These are phyloP conservation scores for Aspergillus brunneoviolaceus DNA, from an alignment of 2,329 filamentous ascomycete species.

Conservation along the genomic window DNA sequence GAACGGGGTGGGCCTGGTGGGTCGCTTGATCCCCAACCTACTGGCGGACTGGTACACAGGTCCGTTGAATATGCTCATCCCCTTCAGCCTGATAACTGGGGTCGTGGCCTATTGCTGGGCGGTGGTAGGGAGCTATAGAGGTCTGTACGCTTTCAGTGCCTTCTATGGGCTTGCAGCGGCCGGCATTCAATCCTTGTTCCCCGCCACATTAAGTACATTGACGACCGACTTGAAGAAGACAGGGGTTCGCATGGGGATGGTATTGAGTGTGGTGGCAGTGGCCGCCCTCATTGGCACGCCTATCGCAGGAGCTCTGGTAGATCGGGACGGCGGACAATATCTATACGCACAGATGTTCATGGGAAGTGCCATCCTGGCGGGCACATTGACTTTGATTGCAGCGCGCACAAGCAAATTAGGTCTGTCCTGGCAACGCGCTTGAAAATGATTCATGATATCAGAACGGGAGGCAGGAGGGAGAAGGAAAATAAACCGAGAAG, in stretches of 20 bases:
- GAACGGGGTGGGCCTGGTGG: slow-evolving; percentile 62
- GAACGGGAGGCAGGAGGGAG: neutral
- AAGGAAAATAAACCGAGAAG: neutral
- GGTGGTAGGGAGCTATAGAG: slow-evolving; percentile 49
- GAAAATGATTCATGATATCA: slow-evolving; percentile 1
- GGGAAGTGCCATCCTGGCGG: slow-evolving; percentile 46
- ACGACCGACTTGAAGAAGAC: slow-evolving; percentile 54
- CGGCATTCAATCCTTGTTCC: slow-evolving; percentile 66
- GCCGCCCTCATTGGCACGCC: slow-evolving; percentile 56
- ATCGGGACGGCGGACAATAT: slow-evolving; percentile 47
- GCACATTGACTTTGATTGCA: slow-evolving; percentile 42
- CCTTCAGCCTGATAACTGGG: slow-evolving; percentile 46
- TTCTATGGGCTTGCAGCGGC: slow-evolving; percentile 66
- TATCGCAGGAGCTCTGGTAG: slow-evolving; percentile 54
- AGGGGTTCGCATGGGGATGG: slow-evolving; percentile 59
- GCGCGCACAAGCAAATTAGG: slow-evolving; percentile 43
- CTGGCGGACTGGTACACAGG: slow-evolving; percentile 60
- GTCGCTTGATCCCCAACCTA: slow-evolving; percentile 59
- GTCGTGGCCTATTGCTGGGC: slow-evolving; percentile 58
- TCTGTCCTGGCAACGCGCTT: slow-evolving; percentile 36
- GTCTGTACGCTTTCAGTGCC: slow-evolving; percentile 62
- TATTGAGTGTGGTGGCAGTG: slow-evolving; percentile 55
- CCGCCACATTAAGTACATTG: slow-evolving; percentile 58
- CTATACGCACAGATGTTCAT: slow-evolving; percentile 55
- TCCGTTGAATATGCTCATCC: slow-evolving; percentile 61